A percentile compares a stretch with the other conserved stretches of the same genome.
phyloP scores from a whole-genome alignment of 345 rosid genomes.

The Salix caprea region DNA sequence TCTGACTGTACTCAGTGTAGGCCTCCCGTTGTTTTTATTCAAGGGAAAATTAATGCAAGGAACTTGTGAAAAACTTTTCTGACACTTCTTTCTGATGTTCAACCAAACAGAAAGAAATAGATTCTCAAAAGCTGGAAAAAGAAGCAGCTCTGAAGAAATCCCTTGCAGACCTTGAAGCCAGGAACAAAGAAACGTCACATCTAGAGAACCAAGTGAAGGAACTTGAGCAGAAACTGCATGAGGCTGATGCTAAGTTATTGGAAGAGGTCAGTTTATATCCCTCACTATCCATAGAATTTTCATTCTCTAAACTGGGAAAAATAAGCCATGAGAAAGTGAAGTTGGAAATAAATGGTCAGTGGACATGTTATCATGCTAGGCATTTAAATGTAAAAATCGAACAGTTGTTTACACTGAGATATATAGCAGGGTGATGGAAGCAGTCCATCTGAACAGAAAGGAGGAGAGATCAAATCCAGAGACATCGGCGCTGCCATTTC shows the following conservation, averaged over 20 bases:
- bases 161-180: conserved; percentile 60
- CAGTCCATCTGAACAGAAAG: conserved; percentile 16
- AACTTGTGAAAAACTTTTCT: not conserved
- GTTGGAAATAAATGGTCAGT: not conserved
- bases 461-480: conserved; percentile 59
- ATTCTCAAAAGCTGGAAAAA: conserved; percentile 43
- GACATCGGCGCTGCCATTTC: conserved; percentile 54
- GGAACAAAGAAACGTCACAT: conserved; percentile 43
- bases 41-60: not conserved
- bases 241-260: conserved; percentile 44
- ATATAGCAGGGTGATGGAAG: conserved; percentile 35
- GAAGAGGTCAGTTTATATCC: conserved; percentile 49
- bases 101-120: conserved; percentile 47
- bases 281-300: not conserved
- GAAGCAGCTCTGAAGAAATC: conserved; percentile 58
- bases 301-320: not conserved
- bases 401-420: not conserved
- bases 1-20: conserved; percentile 31
- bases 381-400: not conserved
- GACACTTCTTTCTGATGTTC: not conserved
- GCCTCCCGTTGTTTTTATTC: not conserved
- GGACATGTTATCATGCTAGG: not conserved
- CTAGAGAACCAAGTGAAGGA: conserved; percentile 58
- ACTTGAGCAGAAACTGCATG: conserved; percentile 65
- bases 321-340: not conserved